Evolutionary conservation across 768 basidiomycete genomes (phyloP).

Genomic region (Clitopilus passeckerianus): DNA sequence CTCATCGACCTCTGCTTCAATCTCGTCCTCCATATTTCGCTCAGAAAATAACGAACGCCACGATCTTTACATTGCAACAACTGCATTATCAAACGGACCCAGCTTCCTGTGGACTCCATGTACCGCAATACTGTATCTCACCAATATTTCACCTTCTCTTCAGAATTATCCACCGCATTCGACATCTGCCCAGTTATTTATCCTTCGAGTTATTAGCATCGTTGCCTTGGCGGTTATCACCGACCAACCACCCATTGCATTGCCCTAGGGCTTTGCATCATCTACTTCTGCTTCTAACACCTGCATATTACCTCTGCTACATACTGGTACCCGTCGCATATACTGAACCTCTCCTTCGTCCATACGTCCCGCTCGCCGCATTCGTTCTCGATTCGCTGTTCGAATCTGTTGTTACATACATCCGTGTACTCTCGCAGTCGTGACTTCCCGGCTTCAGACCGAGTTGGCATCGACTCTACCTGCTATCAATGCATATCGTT

Average conservation of each 20-base stretch:
- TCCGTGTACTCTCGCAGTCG: neutral
- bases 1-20: neutral
- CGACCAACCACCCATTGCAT: neutral
- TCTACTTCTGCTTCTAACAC: neutral
- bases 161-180: neutral
- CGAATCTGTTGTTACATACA: conserved; percentile 1
- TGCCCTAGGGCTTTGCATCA: neutral
- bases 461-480: neutral
- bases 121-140: neutral
- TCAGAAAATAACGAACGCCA: neutral
- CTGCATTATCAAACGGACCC: neutral
- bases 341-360: neutral
- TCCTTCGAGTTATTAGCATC: neutral
- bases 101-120: neutral
- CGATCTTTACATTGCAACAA: neutral
- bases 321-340: neutral
- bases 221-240: neutral
- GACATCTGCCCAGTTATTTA: neutral
- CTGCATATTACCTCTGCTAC: neutral
- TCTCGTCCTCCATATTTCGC: neutral
- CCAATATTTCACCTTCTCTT: neutral
- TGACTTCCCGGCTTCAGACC: neutral
- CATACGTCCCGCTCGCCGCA: neutral
- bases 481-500: neutral
- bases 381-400: conserved; percentile 3